Evolutionary conservation across 192 early-diverging fungal species (phyloP), one percentile per base, ranked within the genome.

Genomic region (Phlyctochytrium planicorne): DNA sequence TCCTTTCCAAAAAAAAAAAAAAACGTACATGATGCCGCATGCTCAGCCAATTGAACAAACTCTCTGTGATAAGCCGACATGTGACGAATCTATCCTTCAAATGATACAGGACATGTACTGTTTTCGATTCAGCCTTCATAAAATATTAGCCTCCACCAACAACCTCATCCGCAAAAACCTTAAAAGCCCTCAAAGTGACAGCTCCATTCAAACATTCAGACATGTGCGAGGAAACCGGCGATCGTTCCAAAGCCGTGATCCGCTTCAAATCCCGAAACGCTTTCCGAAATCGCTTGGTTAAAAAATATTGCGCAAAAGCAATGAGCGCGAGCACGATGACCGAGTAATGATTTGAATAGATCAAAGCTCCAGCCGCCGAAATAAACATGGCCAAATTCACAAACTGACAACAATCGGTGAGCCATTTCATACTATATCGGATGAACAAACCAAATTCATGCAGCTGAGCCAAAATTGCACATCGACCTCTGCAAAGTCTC

Each of bases 191-290:
- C 34, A 94, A 87, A 59, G 84, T 87, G 0, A 82, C 75, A 31
- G 85, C 70, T 1, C 91, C 92, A 14, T 83, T 82, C 35, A 91
- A 61, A 0, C 87, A 80, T 53, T 91, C 91, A 6, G 62, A 60
- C 80, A 91, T 47, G 80, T 80, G 68, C 70, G 83, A 62, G 81
- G 81, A 68, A 1, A 97, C 76, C 0, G 93, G 90, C 2, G 89
- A 89, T 31, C 88, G 79, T 30, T 86, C 70, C 24, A 90, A 82
- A 4, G 89, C 88, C 47, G 90, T 89, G 2, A 94, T 72, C 27
- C 91, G 89, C 68, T 92, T 80, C 60, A 83, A 66, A 60, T 80
- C 78, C 14, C 75, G 62, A 52, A 53, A 59, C 34, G 61, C 75
- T 3, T 63, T 52, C 30, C 78, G 78, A 66, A 75, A 83, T 31